Evolutionary conservation across 495 filamentous ascomycete species (phyloP).

Genomic region (Xanthoparmelia taractica): DNA sequence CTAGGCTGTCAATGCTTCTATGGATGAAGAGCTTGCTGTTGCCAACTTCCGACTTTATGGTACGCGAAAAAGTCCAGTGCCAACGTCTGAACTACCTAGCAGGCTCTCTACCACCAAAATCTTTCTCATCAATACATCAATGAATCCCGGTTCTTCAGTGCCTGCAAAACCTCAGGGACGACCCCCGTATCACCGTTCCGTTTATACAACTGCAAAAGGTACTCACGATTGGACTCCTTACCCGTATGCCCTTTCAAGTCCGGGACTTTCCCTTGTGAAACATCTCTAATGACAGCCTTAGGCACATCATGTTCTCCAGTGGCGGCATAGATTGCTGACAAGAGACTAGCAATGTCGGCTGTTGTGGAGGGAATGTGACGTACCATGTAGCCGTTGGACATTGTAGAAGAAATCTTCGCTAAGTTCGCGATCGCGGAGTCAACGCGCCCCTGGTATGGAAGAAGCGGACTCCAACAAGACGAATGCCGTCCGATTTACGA

Average conservation of each 20-base stretch:
- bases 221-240: too few species aligned
- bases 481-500: constrained; percentile 48
- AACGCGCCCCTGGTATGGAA: constrained; percentile 35
- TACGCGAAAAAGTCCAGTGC: not conserved
- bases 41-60: not conserved
- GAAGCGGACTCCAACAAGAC: constrained; percentile 52
- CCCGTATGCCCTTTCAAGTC: too few species aligned
- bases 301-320: constrained; percentile 41
- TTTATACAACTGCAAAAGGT: too few species aligned
- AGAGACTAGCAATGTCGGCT: constrained; percentile 45
- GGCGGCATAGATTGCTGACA: constrained; percentile 45
- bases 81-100: not conserved
- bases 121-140: not conserved
- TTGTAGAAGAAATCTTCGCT: constrained; percentile 55
- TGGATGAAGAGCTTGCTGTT: not conserved
- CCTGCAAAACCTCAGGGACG: not conserved
- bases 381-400: constrained; percentile 48
- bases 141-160: not conserved
- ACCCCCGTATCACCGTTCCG: not conserved
- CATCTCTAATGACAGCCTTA: constrained; percentile 43
- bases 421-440: constrained; percentile 44
- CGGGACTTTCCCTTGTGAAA: constrained; percentile 18
- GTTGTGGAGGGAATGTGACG: constrained; percentile 45
- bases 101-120: not conserved
- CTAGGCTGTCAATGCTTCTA: not conserved